Conservation (phyloP, 2,329 filamentous ascomycete species). For the Fusarium zealandicum region DNA sequence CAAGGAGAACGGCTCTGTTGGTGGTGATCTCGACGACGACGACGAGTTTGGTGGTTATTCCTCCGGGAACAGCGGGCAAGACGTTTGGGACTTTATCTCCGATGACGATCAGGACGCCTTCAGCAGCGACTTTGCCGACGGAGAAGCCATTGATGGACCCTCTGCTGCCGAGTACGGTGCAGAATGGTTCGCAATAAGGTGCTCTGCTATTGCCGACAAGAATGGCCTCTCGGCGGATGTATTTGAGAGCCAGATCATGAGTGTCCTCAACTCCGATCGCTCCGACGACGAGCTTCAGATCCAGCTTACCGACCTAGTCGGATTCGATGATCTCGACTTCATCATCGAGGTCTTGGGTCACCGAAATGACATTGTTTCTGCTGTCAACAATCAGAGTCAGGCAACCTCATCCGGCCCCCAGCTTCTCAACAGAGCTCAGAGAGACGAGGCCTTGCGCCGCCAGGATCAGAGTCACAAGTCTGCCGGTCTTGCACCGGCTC, state of each 20-base stretch:
- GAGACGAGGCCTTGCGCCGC: conserved; percentile 77
- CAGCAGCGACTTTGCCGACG: conserved; percentile 70
- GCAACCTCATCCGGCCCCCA: conserved; percentile 52
- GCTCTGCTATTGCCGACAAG: conserved; percentile 69
- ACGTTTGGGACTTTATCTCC: conserved; percentile 93
- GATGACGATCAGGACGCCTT: conserved; percentile 72
- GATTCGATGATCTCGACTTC: conserved; percentile 92
- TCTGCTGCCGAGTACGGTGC: conserved; percentile 56
- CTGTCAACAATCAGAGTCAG: conserved; percentile 46
- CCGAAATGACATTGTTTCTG: conserved; percentile 70
- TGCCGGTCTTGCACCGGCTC: conserved; percentile 72
- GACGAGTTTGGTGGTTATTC: conserved; percentile 66
- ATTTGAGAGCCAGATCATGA: conserved; percentile 79
- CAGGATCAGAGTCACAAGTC: conserved; percentile 87
- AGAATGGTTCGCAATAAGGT: conserved; percentile 76
- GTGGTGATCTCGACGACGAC: conserved; percentile 61
- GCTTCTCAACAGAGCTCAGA: conserved; percentile 77
- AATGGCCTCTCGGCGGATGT: conserved; percentile 72
- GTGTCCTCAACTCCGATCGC: conserved; percentile 71
- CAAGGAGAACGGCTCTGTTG: conserved; percentile 45
- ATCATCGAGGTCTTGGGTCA: conserved; percentile 89
- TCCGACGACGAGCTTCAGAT: conserved; percentile 91
- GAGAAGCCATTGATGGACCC: conserved; percentile 41
- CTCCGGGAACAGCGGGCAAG: conserved; percentile 71
- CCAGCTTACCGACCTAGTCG: conserved; percentile 85